Conservation (phyloP, 805 yeast species). For the Hanseniaspora vineae region DNA sequence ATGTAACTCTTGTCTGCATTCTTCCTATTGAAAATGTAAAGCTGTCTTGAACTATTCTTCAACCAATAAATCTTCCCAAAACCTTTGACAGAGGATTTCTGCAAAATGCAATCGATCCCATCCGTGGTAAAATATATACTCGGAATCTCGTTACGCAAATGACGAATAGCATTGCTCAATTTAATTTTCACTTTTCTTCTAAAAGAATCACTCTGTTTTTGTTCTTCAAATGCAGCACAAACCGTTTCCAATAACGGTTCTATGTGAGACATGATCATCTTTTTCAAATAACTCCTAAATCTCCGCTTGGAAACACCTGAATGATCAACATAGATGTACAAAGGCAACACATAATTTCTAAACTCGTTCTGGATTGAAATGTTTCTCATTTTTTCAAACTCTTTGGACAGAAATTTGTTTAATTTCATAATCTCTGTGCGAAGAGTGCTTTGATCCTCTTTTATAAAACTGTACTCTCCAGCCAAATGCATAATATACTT, state of each 20-base stretch:
- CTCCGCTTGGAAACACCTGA: constrained; percentile 10
- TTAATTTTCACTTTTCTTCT: constrained; percentile 9
- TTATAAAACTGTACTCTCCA: constrained; percentile 16
- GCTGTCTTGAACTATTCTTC: constrained; percentile 15
- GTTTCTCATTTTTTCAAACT: constrained; percentile 14
- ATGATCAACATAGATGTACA: constrained; percentile 16
- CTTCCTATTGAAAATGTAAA: constrained; percentile 13
- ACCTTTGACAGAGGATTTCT: constrained; percentile 16
- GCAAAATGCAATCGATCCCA: constrained; percentile 17
- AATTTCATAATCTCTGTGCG: constrained; percentile 13
- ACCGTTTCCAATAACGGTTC: constrained; percentile 15
- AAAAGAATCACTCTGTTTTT: constrained; percentile 10
- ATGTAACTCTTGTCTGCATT: constrained; percentile 15
- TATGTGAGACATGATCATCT: constrained; percentile 12
- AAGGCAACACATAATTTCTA: constrained; percentile 11
- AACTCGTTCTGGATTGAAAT: constrained; percentile 14
- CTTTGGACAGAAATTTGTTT: constrained; percentile 13
- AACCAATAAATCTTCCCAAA: constrained; percentile 25
- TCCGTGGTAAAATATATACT: constrained; percentile 13
- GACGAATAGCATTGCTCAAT: constrained; percentile 6
- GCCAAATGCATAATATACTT: constrained; percentile 10
- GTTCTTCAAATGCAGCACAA: constrained; percentile 8
- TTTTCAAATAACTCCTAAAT: constrained; percentile 11
- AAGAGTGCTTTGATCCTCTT: constrained; percentile 15
- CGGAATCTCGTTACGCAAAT: constrained; percentile 12